A percentile compares a stretch with the other conserved stretches of the same genome.
phyloP scores from a whole-genome alignment of 1,284 basidiomycete genomes.

The Cerrena zonata region DNA sequence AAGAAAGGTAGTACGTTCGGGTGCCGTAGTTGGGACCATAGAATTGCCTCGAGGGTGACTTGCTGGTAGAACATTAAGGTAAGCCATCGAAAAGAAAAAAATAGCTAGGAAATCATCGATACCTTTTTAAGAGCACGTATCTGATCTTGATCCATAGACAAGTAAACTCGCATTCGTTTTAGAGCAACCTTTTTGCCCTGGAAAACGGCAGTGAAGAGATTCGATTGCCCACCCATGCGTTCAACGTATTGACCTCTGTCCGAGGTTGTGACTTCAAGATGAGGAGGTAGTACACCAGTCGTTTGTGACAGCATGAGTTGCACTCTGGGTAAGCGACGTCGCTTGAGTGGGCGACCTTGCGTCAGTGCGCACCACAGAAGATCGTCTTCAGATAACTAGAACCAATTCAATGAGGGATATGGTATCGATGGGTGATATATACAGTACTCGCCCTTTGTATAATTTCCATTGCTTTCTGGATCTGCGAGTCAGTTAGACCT shows the following conservation, averaged over 20 bases:
- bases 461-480: neutral
- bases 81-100: too few relatives aligned
- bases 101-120: neutral
- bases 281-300: neutral
- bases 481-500: neutral
- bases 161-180: neutral
- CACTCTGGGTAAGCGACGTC: neutral
- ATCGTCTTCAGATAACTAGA: neutral
- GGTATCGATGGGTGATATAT: neutral
- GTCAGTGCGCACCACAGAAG: neutral
- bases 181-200: neutral
- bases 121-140: neutral
- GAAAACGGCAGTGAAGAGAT: neutral
- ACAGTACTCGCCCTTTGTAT: neutral
- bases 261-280: neutral
- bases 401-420: neutral
- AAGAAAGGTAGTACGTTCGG: neutral
- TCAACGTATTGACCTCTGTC: neutral
- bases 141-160: neutral
- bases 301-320: neutral
- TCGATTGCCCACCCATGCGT: neutral
- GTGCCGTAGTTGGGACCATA: neutral
- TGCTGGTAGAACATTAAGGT: neutral
- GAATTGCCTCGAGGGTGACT: neutral
- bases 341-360: neutral